Conservation (phyloP, 2,329 filamentous ascomycete species). For the Cordyceps farinosa region DNA sequence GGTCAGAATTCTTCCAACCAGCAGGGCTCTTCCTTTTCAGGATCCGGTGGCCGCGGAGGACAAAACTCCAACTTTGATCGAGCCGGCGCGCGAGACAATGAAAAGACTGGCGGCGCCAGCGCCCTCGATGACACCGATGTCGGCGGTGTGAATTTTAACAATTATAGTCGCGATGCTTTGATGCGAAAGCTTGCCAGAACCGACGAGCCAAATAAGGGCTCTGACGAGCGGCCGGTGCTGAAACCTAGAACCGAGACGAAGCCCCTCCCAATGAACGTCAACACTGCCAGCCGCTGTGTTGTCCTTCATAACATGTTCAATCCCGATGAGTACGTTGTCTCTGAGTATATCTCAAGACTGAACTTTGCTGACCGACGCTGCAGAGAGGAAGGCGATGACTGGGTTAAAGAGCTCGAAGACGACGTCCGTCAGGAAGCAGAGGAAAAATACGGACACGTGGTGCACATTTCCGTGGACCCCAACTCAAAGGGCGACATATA, state of each 20-base stretch:
- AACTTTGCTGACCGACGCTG: conserved; percentile 32
- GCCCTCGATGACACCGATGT: conserved; percentile 97
- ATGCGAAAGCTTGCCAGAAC: conserved; percentile 98
- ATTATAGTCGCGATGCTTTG: conserved; percentile 95
- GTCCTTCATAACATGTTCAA: conserved; percentile 96
- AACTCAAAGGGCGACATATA: conserved; percentile 96
- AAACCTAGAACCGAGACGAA: conserved; percentile 78
- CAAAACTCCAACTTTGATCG: conserved; percentile 88
- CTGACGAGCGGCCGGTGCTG: conserved; percentile 66
- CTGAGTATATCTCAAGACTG: background rate
- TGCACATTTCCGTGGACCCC: conserved; percentile 92
- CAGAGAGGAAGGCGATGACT: conserved; percentile 80
- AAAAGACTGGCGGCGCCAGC: conserved; percentile 87
- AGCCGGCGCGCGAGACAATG: conserved; percentile 80
- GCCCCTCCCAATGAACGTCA: conserved; percentile 78
- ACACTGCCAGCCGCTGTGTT: conserved; percentile 89
- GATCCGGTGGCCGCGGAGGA: conserved; percentile 79
- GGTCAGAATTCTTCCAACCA: conserved; percentile 68
- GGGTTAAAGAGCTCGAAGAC: conserved; percentile 91
- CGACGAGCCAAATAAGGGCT: conserved; percentile 70
- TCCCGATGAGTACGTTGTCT: conserved; percentile 71
- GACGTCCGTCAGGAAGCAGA: conserved; percentile 92
- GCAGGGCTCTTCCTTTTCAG: conserved; percentile 89
- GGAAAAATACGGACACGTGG: conserved; percentile 92
- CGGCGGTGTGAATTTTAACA: conserved; percentile 98